phyloP scores from a whole-genome alignment of 352 stramenopile genomes.

The Phytophthora agathidicida region DNA sequence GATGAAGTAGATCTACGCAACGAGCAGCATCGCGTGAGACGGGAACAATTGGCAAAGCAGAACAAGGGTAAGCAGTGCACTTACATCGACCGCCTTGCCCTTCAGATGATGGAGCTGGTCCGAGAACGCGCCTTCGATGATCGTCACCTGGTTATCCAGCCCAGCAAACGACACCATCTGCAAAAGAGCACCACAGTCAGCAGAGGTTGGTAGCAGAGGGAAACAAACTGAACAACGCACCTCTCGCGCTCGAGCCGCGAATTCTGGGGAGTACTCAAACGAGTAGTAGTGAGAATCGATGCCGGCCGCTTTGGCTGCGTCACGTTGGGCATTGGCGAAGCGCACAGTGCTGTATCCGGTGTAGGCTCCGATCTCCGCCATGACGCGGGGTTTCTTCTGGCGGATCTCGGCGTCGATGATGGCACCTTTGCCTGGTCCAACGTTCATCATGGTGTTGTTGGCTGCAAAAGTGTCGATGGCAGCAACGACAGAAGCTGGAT shows the following conservation, averaged over 20 bases:
- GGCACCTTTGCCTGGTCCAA: constrained; percentile 19
- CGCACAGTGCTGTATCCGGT: constrained; percentile 33
- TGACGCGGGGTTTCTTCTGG: constrained; percentile 21
- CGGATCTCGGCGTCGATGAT: constrained; percentile 27
- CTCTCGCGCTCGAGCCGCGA: constrained; percentile 17
- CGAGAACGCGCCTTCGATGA: constrained; percentile 31
- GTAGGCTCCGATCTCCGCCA: constrained; percentile 32
- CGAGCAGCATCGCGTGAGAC: too few species aligned
- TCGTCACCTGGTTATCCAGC: constrained; percentile 27
- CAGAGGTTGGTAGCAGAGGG: neutral
- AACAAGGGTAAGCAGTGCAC: too few species aligned
- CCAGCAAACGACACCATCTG: constrained; percentile 30
- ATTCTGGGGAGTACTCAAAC: constrained; percentile 30
- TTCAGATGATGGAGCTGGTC: constrained; percentile 18
- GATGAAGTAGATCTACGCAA: constrained; percentile 56
- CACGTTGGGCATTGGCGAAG: constrained; percentile 18
- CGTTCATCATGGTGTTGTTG: constrained; percentile 32
- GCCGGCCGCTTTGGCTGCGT: constrained; percentile 12
- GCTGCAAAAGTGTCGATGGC: constrained; percentile 27
- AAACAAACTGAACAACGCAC: constrained; percentile 3
- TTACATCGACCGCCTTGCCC: constrained; percentile 33
- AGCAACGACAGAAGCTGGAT: constrained; percentile 17
- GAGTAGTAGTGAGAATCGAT: constrained; percentile 33
- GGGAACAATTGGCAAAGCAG: too few species aligned
- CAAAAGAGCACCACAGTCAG: neutral